phyloP scores from a whole-genome alignment of 2,329 filamentous ascomycete genomes.

The Colletotrichum sp. region DNA sequence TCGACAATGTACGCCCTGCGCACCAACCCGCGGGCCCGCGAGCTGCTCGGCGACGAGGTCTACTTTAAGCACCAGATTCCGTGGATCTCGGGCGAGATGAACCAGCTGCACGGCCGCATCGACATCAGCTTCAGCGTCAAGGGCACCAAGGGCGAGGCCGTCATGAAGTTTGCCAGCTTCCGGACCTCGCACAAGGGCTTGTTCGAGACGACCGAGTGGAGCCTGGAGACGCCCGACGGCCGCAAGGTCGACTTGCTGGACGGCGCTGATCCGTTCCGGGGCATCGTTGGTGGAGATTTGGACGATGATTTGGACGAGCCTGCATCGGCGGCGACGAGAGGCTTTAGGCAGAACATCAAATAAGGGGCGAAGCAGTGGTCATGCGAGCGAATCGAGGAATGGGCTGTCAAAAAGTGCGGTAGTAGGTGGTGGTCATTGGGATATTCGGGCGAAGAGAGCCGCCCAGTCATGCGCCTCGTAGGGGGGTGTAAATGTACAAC shows the following conservation, averaged over 20 bases:
- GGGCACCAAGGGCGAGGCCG: conserved; percentile 72
- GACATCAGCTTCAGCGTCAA: conserved; percentile 87
- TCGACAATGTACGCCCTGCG: conserved; percentile 92
- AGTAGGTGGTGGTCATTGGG: background rate
- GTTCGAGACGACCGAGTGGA: conserved; percentile 94
- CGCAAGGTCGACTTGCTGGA: conserved; percentile 75
- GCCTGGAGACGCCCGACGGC: conserved; percentile 70
- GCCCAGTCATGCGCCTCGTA: conserved; percentile 7
- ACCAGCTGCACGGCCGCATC: conserved; percentile 90
- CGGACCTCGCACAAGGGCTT: conserved; percentile 63
- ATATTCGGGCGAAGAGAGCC: conserved; percentile 7
- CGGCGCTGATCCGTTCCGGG: conserved; percentile 71
- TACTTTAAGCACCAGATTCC: conserved; percentile 81
- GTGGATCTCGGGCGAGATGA: conserved; percentile 87
- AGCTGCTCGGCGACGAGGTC: conserved; percentile 83
- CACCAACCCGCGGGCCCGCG: conserved; percentile 76
- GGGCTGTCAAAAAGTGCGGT: background rate
- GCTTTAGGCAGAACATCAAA: conserved; percentile 54
- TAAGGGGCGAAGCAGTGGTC: conserved; percentile 6
- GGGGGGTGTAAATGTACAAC: conserved; percentile 25
- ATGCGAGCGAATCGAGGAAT: background rate
- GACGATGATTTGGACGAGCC: conserved; percentile 32
- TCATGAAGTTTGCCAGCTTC: conserved; percentile 82
- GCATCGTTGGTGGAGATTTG: conserved; percentile 40
- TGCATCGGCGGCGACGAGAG: conserved; percentile 39